Percentiles rank a stretch among this genome's conserved stretches.
These are phyloP conservation scores for Buddleja alternifolia DNA, from an alignment of 257 asterid species.

Conservation along the genomic window DNA sequence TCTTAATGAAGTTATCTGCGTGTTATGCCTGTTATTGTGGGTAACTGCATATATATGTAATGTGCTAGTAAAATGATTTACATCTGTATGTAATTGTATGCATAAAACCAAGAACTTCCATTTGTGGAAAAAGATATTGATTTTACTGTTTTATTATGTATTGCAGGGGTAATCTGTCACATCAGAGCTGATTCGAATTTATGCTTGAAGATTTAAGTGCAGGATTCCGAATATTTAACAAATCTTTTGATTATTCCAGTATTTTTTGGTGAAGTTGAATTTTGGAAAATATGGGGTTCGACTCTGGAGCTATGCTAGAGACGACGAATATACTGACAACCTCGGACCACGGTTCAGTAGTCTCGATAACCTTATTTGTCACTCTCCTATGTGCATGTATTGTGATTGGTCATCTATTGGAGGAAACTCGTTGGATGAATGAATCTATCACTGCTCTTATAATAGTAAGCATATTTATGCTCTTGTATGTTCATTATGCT, in stretches of 20 bases:
- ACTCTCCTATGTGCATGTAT: conserved; percentile 88
- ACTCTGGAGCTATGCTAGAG: conserved; percentile 42
- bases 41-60: not conserved
- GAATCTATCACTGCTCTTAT: conserved; percentile 96
- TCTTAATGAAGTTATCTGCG: not conserved
- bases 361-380: conserved; percentile 75
- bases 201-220: conserved; percentile 29
- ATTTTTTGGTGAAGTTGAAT: conserved; percentile 27
- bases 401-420: conserved; percentile 91
- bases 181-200: conserved; percentile 29
- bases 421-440: conserved; percentile 97
- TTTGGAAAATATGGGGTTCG: conserved; percentile 49
- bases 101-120: conserved; percentile 7
- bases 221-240: conserved; percentile 20
- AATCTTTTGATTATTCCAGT: conserved; percentile 8
- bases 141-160: conserved; percentile 9
- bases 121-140: not conserved
- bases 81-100: conserved; percentile 14
- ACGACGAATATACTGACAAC: conserved; percentile 40
- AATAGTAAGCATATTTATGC: conserved; percentile 40
- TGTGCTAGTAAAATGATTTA: not conserved
- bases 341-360: conserved; percentile 79
- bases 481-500: not conserved
- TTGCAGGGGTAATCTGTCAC: conserved; percentile 33
- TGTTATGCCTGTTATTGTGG: not conserved